Percentiles rank a stretch among this genome's conserved stretches.
These are phyloP conservation scores for Penicillium sp. DNA, from an alignment of 2,329 filamentous ascomycete species.

Conservation along the genomic window DNA sequence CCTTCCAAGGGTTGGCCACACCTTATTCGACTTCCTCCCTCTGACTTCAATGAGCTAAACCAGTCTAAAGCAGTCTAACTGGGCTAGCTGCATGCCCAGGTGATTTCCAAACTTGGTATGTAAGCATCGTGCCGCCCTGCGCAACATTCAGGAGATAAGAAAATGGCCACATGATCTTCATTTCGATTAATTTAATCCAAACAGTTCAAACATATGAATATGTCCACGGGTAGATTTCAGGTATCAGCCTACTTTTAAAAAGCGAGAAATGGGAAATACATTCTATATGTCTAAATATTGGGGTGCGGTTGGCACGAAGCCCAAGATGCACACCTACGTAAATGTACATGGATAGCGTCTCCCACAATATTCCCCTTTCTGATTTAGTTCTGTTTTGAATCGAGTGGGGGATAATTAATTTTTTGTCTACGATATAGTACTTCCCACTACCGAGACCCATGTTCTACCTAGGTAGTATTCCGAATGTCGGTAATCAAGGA, in stretches of 20 bases:
- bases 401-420: neutral
- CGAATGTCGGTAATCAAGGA: neutral
- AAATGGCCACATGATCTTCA: neutral
- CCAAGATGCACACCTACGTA: neutral
- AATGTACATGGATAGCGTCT: neutral
- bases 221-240: neutral
- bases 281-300: neutral
- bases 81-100: too few species aligned
- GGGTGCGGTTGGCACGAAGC: neutral
- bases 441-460: neutral
- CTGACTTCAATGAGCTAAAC: neutral
- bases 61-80: neutral
- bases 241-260: neutral
- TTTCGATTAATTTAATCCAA: too few species aligned
- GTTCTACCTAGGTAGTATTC: neutral
- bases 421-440: neutral
- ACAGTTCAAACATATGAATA: neutral
- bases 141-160: neutral
- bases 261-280: neutral
- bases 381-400: neutral
- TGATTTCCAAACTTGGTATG: neutral
- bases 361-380: neutral
- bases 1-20: constrained; percentile 3
- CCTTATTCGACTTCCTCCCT: constrained; percentile 3
- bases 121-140: neutral